These are phyloP conservation scores for Saccharomyces hybrid DNA, from an alignment of 1,139 yeast species.

Conservation along the genomic window DNA sequence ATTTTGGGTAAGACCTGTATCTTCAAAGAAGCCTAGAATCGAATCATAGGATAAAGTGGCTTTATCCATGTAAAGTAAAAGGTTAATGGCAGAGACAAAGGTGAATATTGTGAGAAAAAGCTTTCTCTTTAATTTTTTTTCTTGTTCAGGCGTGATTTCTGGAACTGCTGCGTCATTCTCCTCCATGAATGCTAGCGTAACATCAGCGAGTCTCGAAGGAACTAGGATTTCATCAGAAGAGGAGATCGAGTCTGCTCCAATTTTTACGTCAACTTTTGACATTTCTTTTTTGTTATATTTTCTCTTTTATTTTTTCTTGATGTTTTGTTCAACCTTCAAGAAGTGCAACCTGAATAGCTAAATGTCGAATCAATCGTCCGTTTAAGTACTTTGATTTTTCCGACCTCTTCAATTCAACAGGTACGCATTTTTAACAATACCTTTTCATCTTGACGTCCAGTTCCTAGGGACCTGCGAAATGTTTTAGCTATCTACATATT, in stretches of 20 bases:
- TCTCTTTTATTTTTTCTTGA: background rate
- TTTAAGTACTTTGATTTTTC: background rate
- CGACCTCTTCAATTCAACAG: background rate
- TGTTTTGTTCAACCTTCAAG: background rate
- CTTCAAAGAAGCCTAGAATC: conserved; percentile 37
- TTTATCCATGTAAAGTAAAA: conserved; percentile 40
- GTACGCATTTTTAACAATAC: background rate
- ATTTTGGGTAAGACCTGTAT: conserved; percentile 33
- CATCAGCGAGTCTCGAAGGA: background rate
- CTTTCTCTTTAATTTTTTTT: conserved; percentile 32
- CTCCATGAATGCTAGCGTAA: background rate
- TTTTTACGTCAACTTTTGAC: background rate
- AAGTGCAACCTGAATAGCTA: background rate
- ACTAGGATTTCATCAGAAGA: background rate
- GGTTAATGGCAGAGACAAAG: conserved; percentile 33
- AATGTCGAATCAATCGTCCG: background rate
- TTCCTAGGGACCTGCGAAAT: background rate
- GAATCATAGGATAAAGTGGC: conserved; percentile 39
- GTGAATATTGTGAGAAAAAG: conserved; percentile 33
- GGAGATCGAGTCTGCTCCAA: background rate
- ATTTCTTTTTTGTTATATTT: background rate
- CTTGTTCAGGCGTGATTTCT: conserved; percentile 34
- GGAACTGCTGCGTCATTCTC: conserved; percentile 11
- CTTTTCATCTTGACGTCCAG: background rate
- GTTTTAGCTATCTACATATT: background rate